A percentile compares a stretch with the other conserved stretches of the same genome.
Evolutionary conservation across 495 filamentous ascomycete genomes (phyloP).

Genomic region (Talaromyces thailandensis): DNA sequence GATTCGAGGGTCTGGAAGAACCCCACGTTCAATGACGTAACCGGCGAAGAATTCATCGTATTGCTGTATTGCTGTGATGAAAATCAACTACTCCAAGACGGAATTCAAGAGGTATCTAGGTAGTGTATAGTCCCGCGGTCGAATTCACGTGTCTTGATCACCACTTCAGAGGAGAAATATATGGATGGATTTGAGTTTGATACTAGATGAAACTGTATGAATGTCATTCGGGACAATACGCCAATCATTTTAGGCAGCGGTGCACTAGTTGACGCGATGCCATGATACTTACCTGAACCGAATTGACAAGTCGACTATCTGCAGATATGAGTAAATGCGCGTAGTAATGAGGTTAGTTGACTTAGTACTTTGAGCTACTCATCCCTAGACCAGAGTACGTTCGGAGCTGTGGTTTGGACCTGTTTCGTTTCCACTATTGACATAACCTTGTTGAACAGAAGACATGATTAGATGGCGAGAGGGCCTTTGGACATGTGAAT

Average conservation of each 20-base stretch:
- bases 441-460: background rate
- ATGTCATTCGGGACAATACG: background rate
- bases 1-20: constrained; percentile 16
- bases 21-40: constrained; percentile 4
- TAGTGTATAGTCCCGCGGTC: background rate
- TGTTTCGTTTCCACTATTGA: background rate
- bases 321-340: background rate
- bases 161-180: background rate
- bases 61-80: background rate
- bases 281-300: background rate
- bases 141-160: background rate
- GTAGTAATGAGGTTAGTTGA: background rate
- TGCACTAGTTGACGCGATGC: background rate
- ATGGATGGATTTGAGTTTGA: background rate
- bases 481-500: background rate
- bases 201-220: background rate
- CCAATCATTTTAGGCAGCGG: background rate
- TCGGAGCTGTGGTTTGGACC: background rate
- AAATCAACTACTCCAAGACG: background rate
- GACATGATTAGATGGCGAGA: background rate
- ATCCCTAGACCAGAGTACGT: background rate
- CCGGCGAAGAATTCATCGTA: background rate
- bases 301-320: background rate
- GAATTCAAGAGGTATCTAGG: background rate
- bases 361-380: background rate